phyloP scores from a whole-genome alignment of 2,329 filamentous ascomycete species.

The Fusarium sp. region DNA sequence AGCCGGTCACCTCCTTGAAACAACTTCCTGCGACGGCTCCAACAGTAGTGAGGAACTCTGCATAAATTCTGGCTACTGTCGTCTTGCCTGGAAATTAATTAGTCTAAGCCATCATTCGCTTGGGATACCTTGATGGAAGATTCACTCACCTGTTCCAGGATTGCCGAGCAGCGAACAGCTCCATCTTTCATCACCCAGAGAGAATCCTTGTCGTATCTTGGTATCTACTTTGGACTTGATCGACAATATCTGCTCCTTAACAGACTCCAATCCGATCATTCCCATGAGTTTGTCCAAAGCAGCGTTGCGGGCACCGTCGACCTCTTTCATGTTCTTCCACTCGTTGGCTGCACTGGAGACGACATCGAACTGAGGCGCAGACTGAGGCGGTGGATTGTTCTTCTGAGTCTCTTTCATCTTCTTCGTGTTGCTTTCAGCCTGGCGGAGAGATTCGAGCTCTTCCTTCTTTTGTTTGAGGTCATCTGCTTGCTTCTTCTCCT shows the following conservation, averaged over 20 bases:
- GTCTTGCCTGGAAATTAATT: conserved; percentile 65
- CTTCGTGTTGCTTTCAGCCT: conserved; percentile 40
- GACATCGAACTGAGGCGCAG: background rate
- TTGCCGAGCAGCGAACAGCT: conserved; percentile 75
- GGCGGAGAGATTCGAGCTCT: conserved; percentile 57
- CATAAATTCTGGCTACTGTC: conserved; percentile 78
- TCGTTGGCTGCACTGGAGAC: conserved; percentile 53
- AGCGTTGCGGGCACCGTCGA: conserved; percentile 61
- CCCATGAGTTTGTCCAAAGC: conserved; percentile 73
- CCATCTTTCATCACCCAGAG: conserved; percentile 68
- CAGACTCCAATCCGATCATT: conserved; percentile 76
- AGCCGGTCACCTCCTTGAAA: conserved; percentile 76
- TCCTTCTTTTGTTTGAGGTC: conserved; percentile 58
- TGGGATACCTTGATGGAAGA: background rate
- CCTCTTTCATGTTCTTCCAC: conserved; percentile 70
- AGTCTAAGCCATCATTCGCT: background rate
- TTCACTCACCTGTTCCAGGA: conserved; percentile 73
- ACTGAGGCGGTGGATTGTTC: background rate
- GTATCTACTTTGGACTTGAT: conserved; percentile 74
- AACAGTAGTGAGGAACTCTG: conserved; percentile 70
- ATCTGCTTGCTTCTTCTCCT: conserved; percentile 58
- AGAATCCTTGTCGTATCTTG: conserved; percentile 64
- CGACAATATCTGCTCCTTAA: conserved; percentile 71
- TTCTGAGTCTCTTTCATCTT: conserved; percentile 20
- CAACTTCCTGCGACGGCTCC: conserved; percentile 69